Evolutionary conservation across 345 rosid species (phyloP).

Genomic region (Raphanus sativus): DNA sequence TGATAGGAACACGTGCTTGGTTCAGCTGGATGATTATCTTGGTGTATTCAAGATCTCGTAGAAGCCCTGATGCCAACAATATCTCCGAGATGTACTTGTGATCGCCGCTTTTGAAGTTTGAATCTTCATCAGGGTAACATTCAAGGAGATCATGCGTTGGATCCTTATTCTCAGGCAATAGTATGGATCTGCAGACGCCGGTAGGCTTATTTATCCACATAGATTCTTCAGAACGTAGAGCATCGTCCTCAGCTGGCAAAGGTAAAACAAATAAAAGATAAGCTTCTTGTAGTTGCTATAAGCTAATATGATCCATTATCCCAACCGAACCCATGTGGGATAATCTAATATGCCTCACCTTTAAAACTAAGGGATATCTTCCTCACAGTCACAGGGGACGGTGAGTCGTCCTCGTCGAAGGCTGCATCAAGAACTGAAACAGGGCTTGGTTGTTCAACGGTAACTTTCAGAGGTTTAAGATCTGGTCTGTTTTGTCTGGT

Average conservation of each 20-base stretch:
- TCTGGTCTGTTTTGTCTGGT: constrained; percentile 36
- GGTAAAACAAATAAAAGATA: constrained; percentile 6
- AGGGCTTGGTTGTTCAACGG: constrained; percentile 88
- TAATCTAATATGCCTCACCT: constrained; percentile 46
- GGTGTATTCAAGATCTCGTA: constrained; percentile 50
- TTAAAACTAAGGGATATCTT: constrained; percentile 56
- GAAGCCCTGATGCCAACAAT: constrained; percentile 61
- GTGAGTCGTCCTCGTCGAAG: constrained; percentile 71
- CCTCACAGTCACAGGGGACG: constrained; percentile 78
- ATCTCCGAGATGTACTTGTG: constrained; percentile 66
- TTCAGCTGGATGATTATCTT: constrained; percentile 43
- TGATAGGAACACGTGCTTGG: constrained; percentile 53
- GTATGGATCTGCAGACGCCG: constrained; percentile 36
- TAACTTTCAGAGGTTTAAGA: constrained; percentile 37
- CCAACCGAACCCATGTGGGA: no score
- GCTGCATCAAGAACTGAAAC: constrained; percentile 85
- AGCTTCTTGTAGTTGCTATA: neutral
- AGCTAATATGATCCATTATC: no score
- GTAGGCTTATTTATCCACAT: constrained; percentile 40
- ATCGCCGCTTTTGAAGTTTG: constrained; percentile 42
- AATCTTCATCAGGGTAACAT: constrained; percentile 25
- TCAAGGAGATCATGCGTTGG: constrained; percentile 35
- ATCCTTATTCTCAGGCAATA: constrained; percentile 36
- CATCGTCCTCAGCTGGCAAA: constrained; percentile 54
- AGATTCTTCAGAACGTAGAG: constrained; percentile 42